Percentiles rank a stretch among this genome's conserved stretches.
Evolutionary conservation across 352 stramenopile genomes (phyloP).

Genomic region (Phytophthora podocarpi): DNA sequence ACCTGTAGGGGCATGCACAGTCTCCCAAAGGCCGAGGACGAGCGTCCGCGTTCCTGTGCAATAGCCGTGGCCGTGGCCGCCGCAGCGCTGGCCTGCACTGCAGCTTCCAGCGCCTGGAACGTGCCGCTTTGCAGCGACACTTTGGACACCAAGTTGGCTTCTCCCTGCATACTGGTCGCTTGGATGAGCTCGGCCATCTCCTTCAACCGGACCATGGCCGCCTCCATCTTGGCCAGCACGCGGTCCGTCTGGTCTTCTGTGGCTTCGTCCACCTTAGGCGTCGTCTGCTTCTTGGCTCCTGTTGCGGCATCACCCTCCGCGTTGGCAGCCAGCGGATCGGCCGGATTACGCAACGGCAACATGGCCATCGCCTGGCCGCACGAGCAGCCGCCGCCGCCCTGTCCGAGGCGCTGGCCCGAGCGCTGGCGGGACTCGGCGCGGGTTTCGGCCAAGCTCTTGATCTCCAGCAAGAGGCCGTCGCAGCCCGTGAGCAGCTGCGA

Average conservation of each 20-base stretch:
- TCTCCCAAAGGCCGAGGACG: constrained; percentile 52
- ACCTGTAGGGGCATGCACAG: constrained; percentile 72
- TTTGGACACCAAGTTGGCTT: constrained; percentile 81
- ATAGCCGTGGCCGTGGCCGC: constrained; percentile 72
- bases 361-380: constrained; percentile 70
- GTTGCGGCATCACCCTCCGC: background rate
- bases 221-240: constrained; percentile 76
- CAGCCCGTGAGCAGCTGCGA: constrained; percentile 80
- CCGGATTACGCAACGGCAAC: constrained; percentile 47
- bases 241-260: constrained; percentile 84
- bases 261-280: constrained; percentile 49
- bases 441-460: constrained; percentile 72
- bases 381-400: constrained; percentile 48
- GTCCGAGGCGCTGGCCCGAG: constrained; percentile 32
- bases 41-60: constrained; percentile 67
- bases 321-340: constrained; percentile 17
- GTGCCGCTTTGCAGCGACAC: constrained; percentile 63
- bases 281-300: constrained; percentile 1
- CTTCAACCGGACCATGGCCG: constrained; percentile 65
- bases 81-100: constrained; percentile 68
- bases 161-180: constrained; percentile 83
- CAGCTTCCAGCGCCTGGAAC: constrained; percentile 59
- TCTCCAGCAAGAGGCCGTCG: constrained; percentile 72
- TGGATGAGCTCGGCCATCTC: constrained; percentile 85
- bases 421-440: constrained; percentile 59